phyloP scores from a whole-genome alignment of 2,329 filamentous ascomycete genomes.

The Xenoacremonium recifei region DNA sequence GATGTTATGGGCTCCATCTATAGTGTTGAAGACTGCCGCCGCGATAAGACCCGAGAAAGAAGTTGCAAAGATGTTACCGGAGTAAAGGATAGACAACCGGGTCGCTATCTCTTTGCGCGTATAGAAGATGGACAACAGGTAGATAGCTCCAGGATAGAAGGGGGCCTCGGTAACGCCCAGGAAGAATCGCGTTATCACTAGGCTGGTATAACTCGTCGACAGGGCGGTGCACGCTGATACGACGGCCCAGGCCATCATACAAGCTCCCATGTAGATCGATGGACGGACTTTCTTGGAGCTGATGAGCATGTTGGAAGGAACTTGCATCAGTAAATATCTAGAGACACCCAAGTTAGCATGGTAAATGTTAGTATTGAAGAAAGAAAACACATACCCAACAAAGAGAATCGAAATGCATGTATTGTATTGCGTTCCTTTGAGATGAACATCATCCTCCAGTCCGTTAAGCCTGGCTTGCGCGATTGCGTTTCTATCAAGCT shows the following conservation, averaged over 20 bases:
- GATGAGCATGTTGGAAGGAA: conserved; percentile 40
- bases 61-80: conserved; percentile 34
- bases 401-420: conserved; percentile 35
- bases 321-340: conserved; percentile 28
- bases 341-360: conserved; percentile 1
- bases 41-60: conserved; percentile 45
- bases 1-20: conserved; percentile 25
- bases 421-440: conserved; percentile 37
- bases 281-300: conserved; percentile 37
- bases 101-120: conserved; percentile 47
- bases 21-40: conserved; percentile 36
- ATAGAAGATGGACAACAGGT: conserved; percentile 53
- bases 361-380: accelerated
- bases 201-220: conserved; percentile 38
- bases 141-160: conserved; percentile 32
- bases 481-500: conserved; percentile 54
- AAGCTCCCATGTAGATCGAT: conserved; percentile 40
- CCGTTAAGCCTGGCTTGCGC: conserved; percentile 55
- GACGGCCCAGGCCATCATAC: conserved; percentile 38
- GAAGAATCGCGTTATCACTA: conserved; percentile 43
- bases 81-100: conserved; percentile 44
- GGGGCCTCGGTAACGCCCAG: conserved; percentile 39
- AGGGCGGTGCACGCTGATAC: conserved; percentile 41
- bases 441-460: conserved; percentile 48
- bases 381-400: conserved; percentile 30